Conservation (phyloP, 306 rosid species). For the Rosa multiflora region DNA sequence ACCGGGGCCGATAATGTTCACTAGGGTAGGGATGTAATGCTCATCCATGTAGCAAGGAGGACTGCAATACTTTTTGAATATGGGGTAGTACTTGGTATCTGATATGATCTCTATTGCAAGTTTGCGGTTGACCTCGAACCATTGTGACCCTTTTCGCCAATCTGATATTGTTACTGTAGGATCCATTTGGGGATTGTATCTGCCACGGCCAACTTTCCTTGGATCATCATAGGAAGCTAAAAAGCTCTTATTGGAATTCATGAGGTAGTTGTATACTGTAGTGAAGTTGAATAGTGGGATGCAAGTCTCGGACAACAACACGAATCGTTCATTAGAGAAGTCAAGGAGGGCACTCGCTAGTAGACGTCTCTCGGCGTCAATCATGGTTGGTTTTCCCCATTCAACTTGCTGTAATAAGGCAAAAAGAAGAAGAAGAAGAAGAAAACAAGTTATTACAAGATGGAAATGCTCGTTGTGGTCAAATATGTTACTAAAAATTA, state of each 20-base stretch:
- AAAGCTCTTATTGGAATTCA: slow-evolving; percentile 24
- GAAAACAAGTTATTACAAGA: neutral
- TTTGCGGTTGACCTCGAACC: slow-evolving; percentile 45
- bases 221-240: slow-evolving; percentile 52
- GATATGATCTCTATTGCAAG: slow-evolving; percentile 37
- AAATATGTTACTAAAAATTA: neutral
- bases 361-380: slow-evolving; percentile 53
- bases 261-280: slow-evolving; percentile 32
- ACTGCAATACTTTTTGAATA: slow-evolving; percentile 36
- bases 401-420: slow-evolving; percentile 26
- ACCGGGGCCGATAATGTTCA: slow-evolving; percentile 28
- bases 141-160: slow-evolving; percentile 63
- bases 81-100: slow-evolving; percentile 39
- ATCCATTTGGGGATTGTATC: slow-evolving; percentile 45
- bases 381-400: slow-evolving; percentile 49
- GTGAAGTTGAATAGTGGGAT: slow-evolving; percentile 56
- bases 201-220: slow-evolving; percentile 41
- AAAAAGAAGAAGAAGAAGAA: too few relatives aligned
- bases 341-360: slow-evolving; percentile 53
- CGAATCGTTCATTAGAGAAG: slow-evolving; percentile 45
- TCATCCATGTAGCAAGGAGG: slow-evolving; percentile 66
- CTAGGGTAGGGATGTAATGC: slow-evolving; percentile 48
- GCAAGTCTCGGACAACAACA: slow-evolving; percentile 45
- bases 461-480: neutral
- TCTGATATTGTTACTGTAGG: slow-evolving; percentile 27